Conservation (phyloP, 768 basidiomycete species). For the Trametes cinnabarina region DNA sequence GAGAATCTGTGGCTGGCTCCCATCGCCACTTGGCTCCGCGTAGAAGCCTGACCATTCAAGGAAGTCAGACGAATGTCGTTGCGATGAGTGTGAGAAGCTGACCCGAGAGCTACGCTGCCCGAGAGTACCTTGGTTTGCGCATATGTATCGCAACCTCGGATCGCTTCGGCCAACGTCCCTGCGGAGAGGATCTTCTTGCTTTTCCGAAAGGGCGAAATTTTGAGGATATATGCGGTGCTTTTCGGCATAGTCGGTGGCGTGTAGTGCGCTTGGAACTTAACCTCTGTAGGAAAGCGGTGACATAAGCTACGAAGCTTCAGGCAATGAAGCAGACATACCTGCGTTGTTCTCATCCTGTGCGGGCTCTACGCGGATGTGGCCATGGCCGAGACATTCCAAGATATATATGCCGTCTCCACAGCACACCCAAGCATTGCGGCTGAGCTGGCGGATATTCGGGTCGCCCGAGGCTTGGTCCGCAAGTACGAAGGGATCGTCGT, state of each 20-base stretch:
- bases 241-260: slow-evolving; percentile 50
- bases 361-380: slow-evolving; percentile 63
- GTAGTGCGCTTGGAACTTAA: slow-evolving; percentile 50
- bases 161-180: slow-evolving; percentile 51
- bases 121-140: slow-evolving; percentile 52
- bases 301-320: background rate
- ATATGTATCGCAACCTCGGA: slow-evolving; percentile 71
- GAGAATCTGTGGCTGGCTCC: slow-evolving; percentile 56
- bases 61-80: background rate
- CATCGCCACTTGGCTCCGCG: slow-evolving; percentile 68
- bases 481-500: slow-evolving; percentile 70
- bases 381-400: slow-evolving; percentile 70
- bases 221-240: slow-evolving; percentile 42
- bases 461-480: slow-evolving; percentile 47
- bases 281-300: slow-evolving; percentile 23
- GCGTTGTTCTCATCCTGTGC: slow-evolving; percentile 31
- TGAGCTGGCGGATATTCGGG: slow-evolving; percentile 54
- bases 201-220: slow-evolving; percentile 52
- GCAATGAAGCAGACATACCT: slow-evolving; percentile 26
- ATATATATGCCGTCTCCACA: slow-evolving; percentile 72
- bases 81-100: slow-evolving; percentile 15
- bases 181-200: slow-evolving; percentile 48
- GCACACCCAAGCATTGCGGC: slow-evolving; percentile 72
- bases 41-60: slow-evolving; percentile 40
- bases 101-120: slow-evolving; percentile 53